Evolutionary conservation across 495 filamentous ascomycete species (phyloP), one percentile per base, ranked within the genome.

Genomic region (Staphylotrichum tortipilum): DNA sequence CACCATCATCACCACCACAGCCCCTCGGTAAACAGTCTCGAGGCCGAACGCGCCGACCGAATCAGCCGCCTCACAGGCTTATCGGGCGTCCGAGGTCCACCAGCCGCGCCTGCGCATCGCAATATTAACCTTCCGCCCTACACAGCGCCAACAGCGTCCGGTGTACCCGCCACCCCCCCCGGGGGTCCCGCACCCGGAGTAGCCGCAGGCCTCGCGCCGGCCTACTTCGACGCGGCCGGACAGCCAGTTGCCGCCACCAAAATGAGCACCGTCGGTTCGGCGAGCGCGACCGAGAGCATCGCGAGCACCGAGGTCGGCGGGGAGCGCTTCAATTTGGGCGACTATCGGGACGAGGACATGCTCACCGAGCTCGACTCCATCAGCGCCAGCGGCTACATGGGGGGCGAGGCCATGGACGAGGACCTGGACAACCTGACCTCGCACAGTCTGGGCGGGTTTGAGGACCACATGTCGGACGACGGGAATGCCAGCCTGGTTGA

Each of bases 1-100:
- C n/a, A n/a, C n/a, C n/a, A n/a, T n/a, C n/a, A n/a, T n/a, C n/a
- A n/a, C n/a, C n/a, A 69, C 7, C 82, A 86, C 61, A 74, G 71
- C 21, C 70, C 76, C 7, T 85, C 82, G 7, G 76, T 76, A 33
- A 85, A 77, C 43, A 85, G 81, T 49, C 79, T 89, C 22, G 89
- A 92, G 53, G 88, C 88, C 46, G 89, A 95, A 66, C 88, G 89
- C 56, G 89, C 88, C 43, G 89, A 94, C 68, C 88, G 89, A 57
- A 94, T 95, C 61, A 92, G 88, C 30, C 87, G 89, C 22, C 80
- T 95, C 14, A 84, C 89, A 7, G 89, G 89, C 34, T 75, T 95
- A 29, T 88, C 90, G 59, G 80, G 84, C 18, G 82, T 95, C 10
- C 84, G 86, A 24, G 66, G 72, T 11, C 54, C 74, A 59, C 46